These are phyloP conservation scores for Zygnema cylindricum DNA, from an alignment of 139 green algal genomes.

Conservation along the genomic window DNA sequence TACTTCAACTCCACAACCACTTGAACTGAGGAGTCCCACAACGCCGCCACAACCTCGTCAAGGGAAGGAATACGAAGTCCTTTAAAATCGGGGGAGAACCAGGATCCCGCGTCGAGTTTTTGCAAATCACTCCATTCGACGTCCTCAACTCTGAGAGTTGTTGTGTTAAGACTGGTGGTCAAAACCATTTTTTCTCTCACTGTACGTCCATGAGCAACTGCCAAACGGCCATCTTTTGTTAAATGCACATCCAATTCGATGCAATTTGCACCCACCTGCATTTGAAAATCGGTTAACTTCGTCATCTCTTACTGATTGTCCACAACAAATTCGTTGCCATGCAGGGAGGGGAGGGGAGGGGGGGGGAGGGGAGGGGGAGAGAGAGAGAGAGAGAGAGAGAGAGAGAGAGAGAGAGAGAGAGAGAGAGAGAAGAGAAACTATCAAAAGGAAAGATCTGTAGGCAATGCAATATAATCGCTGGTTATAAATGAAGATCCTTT, in stretches of 20 bases:
- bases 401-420: neutral
- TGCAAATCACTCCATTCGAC: neutral
- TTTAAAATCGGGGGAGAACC: slow-evolving; percentile 18
- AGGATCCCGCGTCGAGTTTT: slow-evolving; percentile 29
- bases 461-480: neutral
- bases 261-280: slow-evolving; percentile 53
- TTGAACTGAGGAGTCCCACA: slow-evolving; percentile 25
- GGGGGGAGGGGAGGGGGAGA: neutral
- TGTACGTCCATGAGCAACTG: slow-evolving; percentile 43
- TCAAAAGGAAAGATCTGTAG: neutral
- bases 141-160: neutral
- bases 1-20: slow-evolving; percentile 38
- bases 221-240: slow-evolving; percentile 36
- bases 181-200: slow-evolving; percentile 1
- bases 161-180: neutral
- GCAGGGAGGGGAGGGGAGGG: neutral
- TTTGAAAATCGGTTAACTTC: neutral
- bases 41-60: slow-evolving; percentile 11
- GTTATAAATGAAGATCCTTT: neutral
- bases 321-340: neutral
- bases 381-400: neutral
- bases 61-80: neutral
- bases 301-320: neutral
- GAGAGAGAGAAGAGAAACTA: neutral
- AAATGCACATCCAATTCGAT: slow-evolving; percentile 55